Percentiles rank a stretch among this genome's conserved stretches.
Evolutionary conservation across 2,329 filamentous ascomycete genomes (phyloP).

Genomic region (Nemania abortiva): DNA sequence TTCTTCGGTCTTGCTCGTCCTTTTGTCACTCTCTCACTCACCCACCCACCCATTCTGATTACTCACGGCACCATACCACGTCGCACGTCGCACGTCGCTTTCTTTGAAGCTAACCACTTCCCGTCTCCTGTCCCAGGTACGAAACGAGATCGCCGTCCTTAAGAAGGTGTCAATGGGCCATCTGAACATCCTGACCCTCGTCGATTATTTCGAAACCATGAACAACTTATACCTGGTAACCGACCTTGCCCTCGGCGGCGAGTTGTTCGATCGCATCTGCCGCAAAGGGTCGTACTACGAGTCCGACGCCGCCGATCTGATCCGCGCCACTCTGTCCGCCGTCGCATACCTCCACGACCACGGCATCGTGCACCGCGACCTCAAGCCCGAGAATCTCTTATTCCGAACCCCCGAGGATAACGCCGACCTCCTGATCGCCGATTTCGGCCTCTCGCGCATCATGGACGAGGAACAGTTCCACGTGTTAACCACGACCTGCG

Average conservation of each 20-base stretch:
- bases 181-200: constrained; percentile 95
- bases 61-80: background rate
- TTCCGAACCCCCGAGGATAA: constrained; percentile 99
- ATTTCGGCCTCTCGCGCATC: constrained; percentile 94
- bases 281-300: constrained; percentile 99
- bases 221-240: constrained; percentile 99
- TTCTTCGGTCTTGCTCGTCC: background rate
- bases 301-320: constrained; percentile 93
- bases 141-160: constrained; percentile 97
- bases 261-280: constrained; percentile 98
- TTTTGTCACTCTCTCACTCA: background rate
- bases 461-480: constrained; percentile 99
- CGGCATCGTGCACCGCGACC: constrained; percentile 96
- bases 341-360: constrained; percentile 99
- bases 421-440: constrained; percentile 94
- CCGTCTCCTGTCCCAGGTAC: constrained; percentile 69
- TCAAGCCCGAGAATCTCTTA: constrained; percentile 96
- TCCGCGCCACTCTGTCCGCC: constrained; percentile 94
- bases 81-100: background rate
- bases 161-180: constrained; percentile 99
- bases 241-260: constrained; percentile 93
- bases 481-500: constrained; percentile 96
- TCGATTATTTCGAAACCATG: constrained; percentile 99
- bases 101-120: constrained; percentile 18
- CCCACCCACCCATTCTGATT: background rate